Conservation (phyloP, 176 grass and related monocot species). For the Musa beccarii region DNA sequence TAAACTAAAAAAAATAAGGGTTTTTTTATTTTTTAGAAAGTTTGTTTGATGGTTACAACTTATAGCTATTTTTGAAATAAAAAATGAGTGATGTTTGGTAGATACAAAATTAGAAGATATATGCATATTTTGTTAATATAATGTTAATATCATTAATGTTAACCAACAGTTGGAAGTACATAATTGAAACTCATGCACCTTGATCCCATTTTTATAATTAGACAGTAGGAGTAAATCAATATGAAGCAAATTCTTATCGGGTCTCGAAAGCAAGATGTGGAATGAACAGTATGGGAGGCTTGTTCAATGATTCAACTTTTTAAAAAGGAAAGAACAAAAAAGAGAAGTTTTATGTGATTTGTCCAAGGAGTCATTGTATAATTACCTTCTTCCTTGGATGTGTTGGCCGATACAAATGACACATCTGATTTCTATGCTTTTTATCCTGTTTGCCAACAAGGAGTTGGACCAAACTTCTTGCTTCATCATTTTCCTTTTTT, state of each 20-base stretch:
- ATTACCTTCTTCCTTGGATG: neutral
- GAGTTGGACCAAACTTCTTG: too few relatives aligned
- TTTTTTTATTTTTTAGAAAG: neutral
- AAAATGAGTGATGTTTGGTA: neutral
- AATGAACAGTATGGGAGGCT: neutral
- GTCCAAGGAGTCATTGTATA: too few relatives aligned
- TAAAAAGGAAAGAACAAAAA: neutral
- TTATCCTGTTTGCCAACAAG: too few relatives aligned
- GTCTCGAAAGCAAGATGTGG: neutral
- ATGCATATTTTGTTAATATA: neutral
- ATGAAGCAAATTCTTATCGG: neutral
- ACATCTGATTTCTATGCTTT: neutral
- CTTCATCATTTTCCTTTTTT: too few relatives aligned
- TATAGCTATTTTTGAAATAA: neutral
- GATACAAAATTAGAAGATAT: neutral
- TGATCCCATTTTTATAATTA: neutral
- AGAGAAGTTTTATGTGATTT: too few relatives aligned
- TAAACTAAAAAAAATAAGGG: neutral
- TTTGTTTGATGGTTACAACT: neutral
- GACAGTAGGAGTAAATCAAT: neutral
- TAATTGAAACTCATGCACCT: neutral
- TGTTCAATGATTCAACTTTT: neutral
- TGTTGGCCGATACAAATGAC: neutral
- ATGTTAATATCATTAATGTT: neutral
- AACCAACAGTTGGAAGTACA: neutral